Percentiles rank a stretch among this genome's conserved stretches.
phyloP scores from a whole-genome alignment of 2,329 filamentous ascomycete species.

The Zalaria sp. region DNA sequence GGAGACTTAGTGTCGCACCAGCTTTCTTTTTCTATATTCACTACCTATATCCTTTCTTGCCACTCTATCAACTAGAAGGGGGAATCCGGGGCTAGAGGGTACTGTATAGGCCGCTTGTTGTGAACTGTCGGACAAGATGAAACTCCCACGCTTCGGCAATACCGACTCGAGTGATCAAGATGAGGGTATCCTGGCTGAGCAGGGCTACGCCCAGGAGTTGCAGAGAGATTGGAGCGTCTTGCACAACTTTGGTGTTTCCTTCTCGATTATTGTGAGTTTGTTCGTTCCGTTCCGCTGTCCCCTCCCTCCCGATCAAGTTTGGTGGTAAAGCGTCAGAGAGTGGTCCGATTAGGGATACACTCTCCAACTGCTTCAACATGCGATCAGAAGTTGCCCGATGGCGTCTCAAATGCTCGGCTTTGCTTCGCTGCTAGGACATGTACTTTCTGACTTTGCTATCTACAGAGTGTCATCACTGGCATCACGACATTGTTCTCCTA shows the following conservation, averaged over 20 bases:
- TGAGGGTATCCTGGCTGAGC: slow-evolving; percentile 37
- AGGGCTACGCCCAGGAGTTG: slow-evolving; percentile 48
- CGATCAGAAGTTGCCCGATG: no score
- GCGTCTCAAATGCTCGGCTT: background rate
- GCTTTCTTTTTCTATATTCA: no score
- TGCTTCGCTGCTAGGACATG: background rate
- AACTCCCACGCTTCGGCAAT: background rate
- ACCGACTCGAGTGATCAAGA: slow-evolving; percentile 19
- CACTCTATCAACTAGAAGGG: no score
- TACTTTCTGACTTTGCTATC: background rate
- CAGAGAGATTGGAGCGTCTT: slow-evolving; percentile 43
- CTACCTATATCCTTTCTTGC: no score
- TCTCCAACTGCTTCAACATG: no score
- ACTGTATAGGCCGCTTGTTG: no score
- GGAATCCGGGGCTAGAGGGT: no score
- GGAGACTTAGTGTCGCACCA: no score
- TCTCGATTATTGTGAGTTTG: slow-evolving; percentile 42
- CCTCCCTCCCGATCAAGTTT: no score
- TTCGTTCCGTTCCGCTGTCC: no score
- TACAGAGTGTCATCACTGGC: slow-evolving; percentile 43
- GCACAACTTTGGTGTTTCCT: slow-evolving; percentile 49
- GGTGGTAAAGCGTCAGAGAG: no score
- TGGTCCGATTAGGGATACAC: no score
- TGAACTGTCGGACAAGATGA: background rate
- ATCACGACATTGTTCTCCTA: slow-evolving; percentile 43